Base-by-base conservation (phyloP, 1,284 basidiomycete species). In the Cutaneotrichosporon cavernicola region DNA sequence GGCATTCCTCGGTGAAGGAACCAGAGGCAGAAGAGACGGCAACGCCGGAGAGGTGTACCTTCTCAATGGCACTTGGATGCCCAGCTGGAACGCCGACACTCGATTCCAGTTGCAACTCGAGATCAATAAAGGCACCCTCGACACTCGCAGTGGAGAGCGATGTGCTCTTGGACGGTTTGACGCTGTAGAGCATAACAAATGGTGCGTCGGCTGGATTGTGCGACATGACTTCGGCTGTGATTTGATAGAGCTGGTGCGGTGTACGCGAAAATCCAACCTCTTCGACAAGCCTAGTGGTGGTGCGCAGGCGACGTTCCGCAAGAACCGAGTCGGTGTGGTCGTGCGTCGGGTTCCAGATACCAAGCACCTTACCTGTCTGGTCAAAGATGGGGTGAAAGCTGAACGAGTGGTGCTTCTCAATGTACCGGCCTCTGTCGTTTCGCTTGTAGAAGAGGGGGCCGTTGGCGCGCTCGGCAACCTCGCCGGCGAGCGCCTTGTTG, bases 391-490 rank as follows among this genome's bases (percentile, higher is more conserved):
- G 78, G 1, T 74, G 67, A 22, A 69, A 73, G 46, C 73, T 68
- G 72, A 69, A 76, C 16, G 71, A 68, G 56, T 74, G 74, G 59
- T 78, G 76, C 18, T 56, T 61, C 63, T 78, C 78, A 16, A 70
- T n/a, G 11, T 65, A 60, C 1, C 60, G 63, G 10, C 68, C 72
- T 16, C 68, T 58, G 5, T 68, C 71, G 30, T 64, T 57, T 26
- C 61, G 59, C 43, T 65, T 46, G 52, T 64, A 72, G 43, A 75
- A 58, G n/a, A 74, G 18, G 5, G 69, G 62, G 53, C 73, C 76
- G 52, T 75, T 65, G 47, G 71, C 69, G 13, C 63, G 65, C 43
- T 68, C 32, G 0, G 62, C 16, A 1, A 60, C 47, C 8, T 65
- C 64, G n/a, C 76, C 75, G 0, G 26, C 56, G 47, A 64, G 26